Evolutionary conservation across 805 yeast genomes (phyloP).

Genomic region (Saccharomycopsis javanensis): DNA sequence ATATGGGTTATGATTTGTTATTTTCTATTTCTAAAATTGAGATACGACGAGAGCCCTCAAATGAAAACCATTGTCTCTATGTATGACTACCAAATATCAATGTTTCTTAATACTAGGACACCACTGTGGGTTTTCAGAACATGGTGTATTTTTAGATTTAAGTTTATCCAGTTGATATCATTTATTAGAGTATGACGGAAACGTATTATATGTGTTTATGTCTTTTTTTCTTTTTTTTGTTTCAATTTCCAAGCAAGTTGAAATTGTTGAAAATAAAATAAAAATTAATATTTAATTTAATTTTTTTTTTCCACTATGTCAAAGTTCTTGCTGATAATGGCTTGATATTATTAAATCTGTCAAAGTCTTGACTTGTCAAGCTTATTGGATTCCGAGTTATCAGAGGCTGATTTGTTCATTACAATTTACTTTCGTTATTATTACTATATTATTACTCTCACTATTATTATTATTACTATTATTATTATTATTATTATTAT

Average conservation of each 20-base stretch:
- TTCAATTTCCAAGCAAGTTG: no score
- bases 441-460: background rate
- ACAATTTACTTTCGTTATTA: background rate
- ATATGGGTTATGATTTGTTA: constrained; percentile 31
- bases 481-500: background rate
- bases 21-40: constrained; percentile 46
- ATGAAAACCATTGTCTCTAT: constrained; percentile 42
- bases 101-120: constrained; percentile 28
- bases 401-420: no score
- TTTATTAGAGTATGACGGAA: background rate
- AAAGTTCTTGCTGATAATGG: no score
- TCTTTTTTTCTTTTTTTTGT: background rate
- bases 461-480: background rate
- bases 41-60: constrained; percentile 47
- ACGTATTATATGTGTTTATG: no score
- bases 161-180: constrained; percentile 2
- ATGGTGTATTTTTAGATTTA: constrained; percentile 11
- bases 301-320: no score
- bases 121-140: constrained; percentile 25
- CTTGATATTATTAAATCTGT: no score
- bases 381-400: no score
- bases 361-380: background rate
- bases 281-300: no score
- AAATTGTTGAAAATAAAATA: background rate
- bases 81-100: constrained; percentile 35